These are phyloP conservation scores for Cladophialophora yegresii DNA, from an alignment of 2,329 filamentous ascomycete species.

Conservation along the genomic window DNA sequence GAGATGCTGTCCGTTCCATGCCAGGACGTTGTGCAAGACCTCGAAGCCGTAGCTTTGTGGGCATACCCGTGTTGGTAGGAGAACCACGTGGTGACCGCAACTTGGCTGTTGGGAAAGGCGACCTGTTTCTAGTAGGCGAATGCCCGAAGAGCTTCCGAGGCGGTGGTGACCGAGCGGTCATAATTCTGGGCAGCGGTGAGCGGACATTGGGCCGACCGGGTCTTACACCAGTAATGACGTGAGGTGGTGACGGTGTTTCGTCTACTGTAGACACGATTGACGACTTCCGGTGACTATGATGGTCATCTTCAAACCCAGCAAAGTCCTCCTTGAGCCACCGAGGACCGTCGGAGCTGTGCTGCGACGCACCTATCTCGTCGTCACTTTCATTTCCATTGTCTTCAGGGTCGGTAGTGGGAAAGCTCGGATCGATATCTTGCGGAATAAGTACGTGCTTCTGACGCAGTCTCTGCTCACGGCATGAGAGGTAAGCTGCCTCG, in stretches of 20 bases:
- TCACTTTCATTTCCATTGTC: conserved; percentile 76
- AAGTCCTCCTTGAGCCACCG: conserved; percentile 72
- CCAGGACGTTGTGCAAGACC: conserved; percentile 62
- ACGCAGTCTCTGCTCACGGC: conserved; percentile 75
- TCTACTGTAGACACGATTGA: conserved; percentile 56
- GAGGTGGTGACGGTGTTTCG: conserved; percentile 65
- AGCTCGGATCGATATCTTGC: conserved; percentile 97
- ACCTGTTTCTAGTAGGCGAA: conserved; percentile 71
- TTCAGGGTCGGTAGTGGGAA: conserved; percentile 91
- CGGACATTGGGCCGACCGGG: conserved; percentile 26
- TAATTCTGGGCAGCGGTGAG: conserved; percentile 31
- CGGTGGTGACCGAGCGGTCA: conserved; percentile 43
- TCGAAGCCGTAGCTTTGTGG: conserved; percentile 49
- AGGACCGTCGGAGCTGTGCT: conserved; percentile 55
- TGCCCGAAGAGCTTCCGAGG: conserved; percentile 59
- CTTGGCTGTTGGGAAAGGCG: conserved; percentile 65
- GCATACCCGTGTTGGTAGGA: conserved; percentile 42
- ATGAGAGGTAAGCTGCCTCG: conserved; percentile 90
- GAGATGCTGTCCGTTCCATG: conserved; percentile 77
- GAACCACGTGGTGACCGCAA: conserved; percentile 53
- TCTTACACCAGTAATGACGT: conserved; percentile 48
- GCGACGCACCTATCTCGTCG: conserved; percentile 58
- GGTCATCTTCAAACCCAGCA: conserved; percentile 63
- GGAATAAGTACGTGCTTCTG: conserved; percentile 80
- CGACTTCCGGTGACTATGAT: conserved; percentile 48